phyloP scores from a whole-genome alignment of 2,329 filamentous ascomycete species.

The Fusarium tupiense region DNA sequence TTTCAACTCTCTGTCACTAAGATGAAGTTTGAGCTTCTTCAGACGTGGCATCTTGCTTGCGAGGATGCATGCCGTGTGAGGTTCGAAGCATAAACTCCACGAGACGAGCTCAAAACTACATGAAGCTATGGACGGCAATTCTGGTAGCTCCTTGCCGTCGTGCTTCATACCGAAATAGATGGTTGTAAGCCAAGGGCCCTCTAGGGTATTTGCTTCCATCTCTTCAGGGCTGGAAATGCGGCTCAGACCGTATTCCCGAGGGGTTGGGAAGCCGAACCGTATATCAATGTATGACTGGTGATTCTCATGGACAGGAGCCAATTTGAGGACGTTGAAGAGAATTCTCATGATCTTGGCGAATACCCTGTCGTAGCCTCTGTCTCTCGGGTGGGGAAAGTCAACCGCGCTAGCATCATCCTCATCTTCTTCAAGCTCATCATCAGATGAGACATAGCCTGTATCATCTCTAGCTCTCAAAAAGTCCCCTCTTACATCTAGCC shows the following conservation, averaged over 20 bases:
- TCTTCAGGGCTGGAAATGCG: not conserved
- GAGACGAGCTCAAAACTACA: slow-evolving; percentile 8
- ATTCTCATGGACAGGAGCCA: slow-evolving; percentile 4
- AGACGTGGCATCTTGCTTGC: slow-evolving; percentile 5
- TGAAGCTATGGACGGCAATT: not conserved
- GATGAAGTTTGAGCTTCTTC: not conserved
- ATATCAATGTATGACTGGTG: slow-evolving; percentile 2
- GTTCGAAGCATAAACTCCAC: slow-evolving; percentile 8
- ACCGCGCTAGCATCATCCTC: not conserved
- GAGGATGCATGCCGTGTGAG: not conserved
- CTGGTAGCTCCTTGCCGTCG: not conserved
- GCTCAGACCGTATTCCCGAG: slow-evolving; percentile 3
- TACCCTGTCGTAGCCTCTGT: slow-evolving; percentile 1
- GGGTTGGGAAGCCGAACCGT: not conserved
- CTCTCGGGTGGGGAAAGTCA: not conserved
- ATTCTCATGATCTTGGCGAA: not conserved
- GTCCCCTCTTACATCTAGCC: not conserved
- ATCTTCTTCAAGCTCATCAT: not conserved
- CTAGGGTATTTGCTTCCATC: not conserved
- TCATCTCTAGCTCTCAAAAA: not conserved
- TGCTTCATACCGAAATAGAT: not conserved
- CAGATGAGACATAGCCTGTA: too few relatives aligned
- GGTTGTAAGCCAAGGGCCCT: not conserved
- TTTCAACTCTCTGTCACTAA: slow-evolving; percentile 6
- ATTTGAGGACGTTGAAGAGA: not conserved